These are phyloP conservation scores for Cryphonectria carpinicola DNA, from an alignment of 2,329 filamentous ascomycete genomes.

Conservation along the genomic window DNA sequence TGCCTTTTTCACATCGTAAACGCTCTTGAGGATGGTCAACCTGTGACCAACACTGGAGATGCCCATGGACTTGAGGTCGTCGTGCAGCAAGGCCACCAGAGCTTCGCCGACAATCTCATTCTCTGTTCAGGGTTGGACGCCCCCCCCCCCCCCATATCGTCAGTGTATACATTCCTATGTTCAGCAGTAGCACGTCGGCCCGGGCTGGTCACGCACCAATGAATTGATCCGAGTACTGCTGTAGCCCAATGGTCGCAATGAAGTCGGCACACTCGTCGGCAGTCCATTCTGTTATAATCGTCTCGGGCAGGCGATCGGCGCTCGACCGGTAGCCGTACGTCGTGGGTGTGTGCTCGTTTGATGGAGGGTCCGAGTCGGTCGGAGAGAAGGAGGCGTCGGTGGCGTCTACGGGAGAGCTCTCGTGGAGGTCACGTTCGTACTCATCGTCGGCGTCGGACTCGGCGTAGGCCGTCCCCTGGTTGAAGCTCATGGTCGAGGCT, in stretches of 20 bases:
- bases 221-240: conserved; percentile 82
- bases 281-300: conserved; percentile 79
- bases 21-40: conserved; percentile 90
- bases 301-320: conserved; percentile 70
- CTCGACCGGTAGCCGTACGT: conserved; percentile 71
- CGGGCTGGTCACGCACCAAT: conserved; percentile 65
- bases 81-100: conserved; percentile 83
- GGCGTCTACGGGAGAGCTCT: conserved; percentile 67
- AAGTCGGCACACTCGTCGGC: conserved; percentile 91
- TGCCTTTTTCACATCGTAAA: conserved; percentile 94
- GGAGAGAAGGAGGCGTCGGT: conserved; percentile 71
- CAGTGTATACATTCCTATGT: conserved; percentile 12
- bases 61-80: conserved; percentile 94
- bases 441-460: conserved; percentile 84
- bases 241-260: conserved; percentile 75
- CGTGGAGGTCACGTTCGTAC: conserved; percentile 74
- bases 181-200: not conserved
- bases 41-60: conserved; percentile 92
- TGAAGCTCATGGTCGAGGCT: conserved; percentile 58
- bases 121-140: conserved; percentile 59
- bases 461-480: conserved; percentile 71
- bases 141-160: conserved; percentile 34
- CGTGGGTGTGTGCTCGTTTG: conserved; percentile 76
- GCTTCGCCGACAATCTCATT: conserved; percentile 95
- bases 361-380: conserved; percentile 73